Evolutionary conservation across 768 basidiomycete genomes (phyloP).

Genomic region (Rhodotorula taiwanensis): DNA sequence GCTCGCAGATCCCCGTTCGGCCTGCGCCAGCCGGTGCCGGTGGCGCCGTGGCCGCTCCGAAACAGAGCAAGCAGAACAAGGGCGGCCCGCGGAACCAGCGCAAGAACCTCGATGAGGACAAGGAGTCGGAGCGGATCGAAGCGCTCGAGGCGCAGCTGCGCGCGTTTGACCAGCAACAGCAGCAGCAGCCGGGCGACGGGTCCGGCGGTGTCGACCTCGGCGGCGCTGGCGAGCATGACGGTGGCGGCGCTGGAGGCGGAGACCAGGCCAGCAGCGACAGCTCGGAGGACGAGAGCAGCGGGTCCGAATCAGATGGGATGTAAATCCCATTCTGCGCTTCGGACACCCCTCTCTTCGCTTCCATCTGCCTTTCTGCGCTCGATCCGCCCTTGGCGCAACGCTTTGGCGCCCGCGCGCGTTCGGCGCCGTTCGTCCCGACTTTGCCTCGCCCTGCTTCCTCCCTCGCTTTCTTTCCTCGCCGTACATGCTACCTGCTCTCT

Average conservation of each 20-base stretch:
- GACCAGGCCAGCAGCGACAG: constrained; percentile 36
- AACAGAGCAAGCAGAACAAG: constrained; percentile 30
- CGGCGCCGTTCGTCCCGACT: too few relatives aligned
- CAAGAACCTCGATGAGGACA: constrained; percentile 72
- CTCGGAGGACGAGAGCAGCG: constrained; percentile 18
- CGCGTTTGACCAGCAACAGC: constrained; percentile 58
- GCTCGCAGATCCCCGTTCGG: constrained; percentile 44
- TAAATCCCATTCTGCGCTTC: not conserved
- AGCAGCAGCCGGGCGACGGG: not conserved
- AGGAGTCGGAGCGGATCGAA: constrained; percentile 90
- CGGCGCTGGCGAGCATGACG: not conserved
- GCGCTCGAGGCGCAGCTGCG: constrained; percentile 80
- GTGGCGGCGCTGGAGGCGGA: not conserved
- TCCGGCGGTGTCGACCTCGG: not conserved
- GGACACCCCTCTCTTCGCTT: too few relatives aligned
- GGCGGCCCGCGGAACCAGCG: constrained; percentile 31
- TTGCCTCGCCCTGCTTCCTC: too few relatives aligned
- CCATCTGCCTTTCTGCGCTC: not conserved
- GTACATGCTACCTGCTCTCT: not conserved
- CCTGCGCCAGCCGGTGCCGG: constrained; percentile 43
- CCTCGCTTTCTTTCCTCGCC: not conserved
- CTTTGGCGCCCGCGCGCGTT: too few relatives aligned
- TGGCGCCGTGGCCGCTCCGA: constrained; percentile 28
- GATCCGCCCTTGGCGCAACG: not conserved
- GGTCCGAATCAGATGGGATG: constrained; percentile 29